Conservation (phyloP, 2,329 filamentous ascomycete species). For the Clonostachys sp. region DNA sequence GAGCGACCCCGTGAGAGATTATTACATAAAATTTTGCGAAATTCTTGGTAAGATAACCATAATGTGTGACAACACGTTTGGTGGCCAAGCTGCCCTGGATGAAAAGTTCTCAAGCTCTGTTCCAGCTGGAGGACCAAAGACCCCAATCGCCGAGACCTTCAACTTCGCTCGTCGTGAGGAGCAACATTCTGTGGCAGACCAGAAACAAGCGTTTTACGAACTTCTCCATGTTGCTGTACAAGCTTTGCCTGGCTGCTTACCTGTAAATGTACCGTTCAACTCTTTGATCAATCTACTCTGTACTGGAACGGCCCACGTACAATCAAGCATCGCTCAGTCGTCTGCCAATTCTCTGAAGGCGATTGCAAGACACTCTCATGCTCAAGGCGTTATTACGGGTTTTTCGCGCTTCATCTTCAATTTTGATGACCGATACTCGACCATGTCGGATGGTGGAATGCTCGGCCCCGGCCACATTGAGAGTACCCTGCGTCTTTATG, state of each 20-base stretch:
- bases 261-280: conserved; percentile 86
- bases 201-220: conserved; percentile 94
- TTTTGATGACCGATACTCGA: conserved; percentile 95
- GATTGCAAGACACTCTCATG: conserved; percentile 88
- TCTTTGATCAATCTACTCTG: conserved; percentile 91
- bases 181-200: conserved; percentile 61
- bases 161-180: conserved; percentile 85
- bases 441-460: conserved; percentile 97
- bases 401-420: conserved; percentile 98
- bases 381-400: conserved; percentile 92
- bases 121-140: conserved; percentile 73
- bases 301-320: conserved; percentile 93
- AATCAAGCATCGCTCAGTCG: conserved; percentile 85
- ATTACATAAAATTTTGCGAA: conserved; percentile 88
- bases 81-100: conserved; percentile 89
- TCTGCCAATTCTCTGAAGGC: conserved; percentile 92
- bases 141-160: conserved; percentile 90
- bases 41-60: conserved; percentile 94
- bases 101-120: conserved; percentile 81
- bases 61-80: conserved; percentile 94
- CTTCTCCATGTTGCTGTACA: conserved; percentile 93
- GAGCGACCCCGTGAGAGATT: conserved; percentile 74
- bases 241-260: conserved; percentile 88
- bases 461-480: conserved; percentile 92
- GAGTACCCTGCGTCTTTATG: conserved; percentile 85